A percentile compares a stretch with the other conserved stretches of the same genome.
phyloP scores from a whole-genome alignment of 768 basidiomycete genomes.

The Tephrocybe sp. region DNA sequence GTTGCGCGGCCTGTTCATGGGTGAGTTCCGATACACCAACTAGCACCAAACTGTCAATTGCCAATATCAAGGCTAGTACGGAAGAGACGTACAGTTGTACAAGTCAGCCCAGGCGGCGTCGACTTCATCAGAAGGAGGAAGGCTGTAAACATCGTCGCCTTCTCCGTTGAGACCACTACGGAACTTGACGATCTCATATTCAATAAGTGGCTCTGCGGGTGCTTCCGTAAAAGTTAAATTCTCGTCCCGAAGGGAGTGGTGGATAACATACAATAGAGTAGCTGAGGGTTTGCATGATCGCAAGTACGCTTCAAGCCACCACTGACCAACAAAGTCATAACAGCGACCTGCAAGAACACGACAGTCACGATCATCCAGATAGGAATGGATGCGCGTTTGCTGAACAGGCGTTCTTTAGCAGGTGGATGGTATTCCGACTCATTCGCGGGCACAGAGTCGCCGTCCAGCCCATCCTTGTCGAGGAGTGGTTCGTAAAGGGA shows the following conservation, averaged over 20 bases:
- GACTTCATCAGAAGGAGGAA: slow-evolving; percentile 11
- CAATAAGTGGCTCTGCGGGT: slow-evolving; percentile 3
- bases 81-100: slow-evolving; percentile 4
- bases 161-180: slow-evolving; percentile 9
- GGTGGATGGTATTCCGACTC: background rate
- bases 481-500: slow-evolving; percentile 9
- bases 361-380: slow-evolving; percentile 5
- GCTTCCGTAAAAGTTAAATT: background rate
- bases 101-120: slow-evolving; percentile 10
- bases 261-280: slow-evolving; percentile 6
- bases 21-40: slow-evolving; percentile 10
- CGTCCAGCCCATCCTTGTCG: slow-evolving; percentile 3
- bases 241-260: too few relatives aligned
- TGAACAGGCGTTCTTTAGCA: background rate
- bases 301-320: slow-evolving; percentile 1
- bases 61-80: background rate
- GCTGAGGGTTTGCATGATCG: slow-evolving; percentile 4
- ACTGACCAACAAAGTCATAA: background rate
- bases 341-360: slow-evolving; percentile 4
- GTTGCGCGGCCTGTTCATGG: slow-evolving; percentile 5
- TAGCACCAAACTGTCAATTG: background rate
- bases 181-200: slow-evolving; percentile 13
- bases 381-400: slow-evolving; percentile 1
- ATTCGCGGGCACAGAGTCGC: background rate
- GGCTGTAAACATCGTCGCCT: slow-evolving; percentile 9